Conservation (phyloP, 2,329 filamentous ascomycete genomes). For the Penicillium fuscoglaucum region DNA sequence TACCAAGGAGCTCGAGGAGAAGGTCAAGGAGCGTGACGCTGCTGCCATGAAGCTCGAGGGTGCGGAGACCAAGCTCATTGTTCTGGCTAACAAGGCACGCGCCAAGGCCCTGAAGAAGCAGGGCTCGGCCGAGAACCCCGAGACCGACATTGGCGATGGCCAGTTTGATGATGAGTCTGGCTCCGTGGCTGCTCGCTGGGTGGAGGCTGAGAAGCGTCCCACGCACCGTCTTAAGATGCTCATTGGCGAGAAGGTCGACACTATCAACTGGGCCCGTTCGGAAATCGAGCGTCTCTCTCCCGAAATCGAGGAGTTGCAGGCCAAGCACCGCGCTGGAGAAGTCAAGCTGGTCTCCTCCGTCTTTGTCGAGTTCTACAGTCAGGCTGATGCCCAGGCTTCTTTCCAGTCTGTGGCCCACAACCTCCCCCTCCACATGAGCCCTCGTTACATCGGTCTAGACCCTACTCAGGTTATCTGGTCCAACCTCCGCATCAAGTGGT, state of each 20-base stretch:
- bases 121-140: constrained; percentile 40
- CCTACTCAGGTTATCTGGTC: constrained; percentile 84
- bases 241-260: constrained; percentile 87
- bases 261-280: constrained; percentile 82
- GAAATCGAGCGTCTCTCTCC: constrained; percentile 76
- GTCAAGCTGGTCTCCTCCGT: constrained; percentile 70
- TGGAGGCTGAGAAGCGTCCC: constrained; percentile 71
- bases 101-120: constrained; percentile 66
- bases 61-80: constrained; percentile 83
- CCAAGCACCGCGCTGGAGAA: constrained; percentile 64
- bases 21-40: constrained; percentile 79
- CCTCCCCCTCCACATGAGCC: constrained; percentile 80
- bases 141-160: constrained; percentile 46
- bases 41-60: constrained; percentile 78
- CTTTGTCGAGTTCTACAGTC: constrained; percentile 85
- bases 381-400: constrained; percentile 81
- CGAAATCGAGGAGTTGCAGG: constrained; percentile 67
- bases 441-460: constrained; percentile 77
- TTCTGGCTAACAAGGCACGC: constrained; percentile 70
- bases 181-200: constrained; percentile 70
- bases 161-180: constrained; percentile 67
- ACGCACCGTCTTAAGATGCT: constrained; percentile 71
- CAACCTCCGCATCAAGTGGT: constrained; percentile 81
- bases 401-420: constrained; percentile 87
- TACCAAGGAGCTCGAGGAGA: constrained; percentile 72